Evolutionary conservation across 345 rosid genomes (phyloP).

Genomic region (Nephelium lappaceum): DNA sequence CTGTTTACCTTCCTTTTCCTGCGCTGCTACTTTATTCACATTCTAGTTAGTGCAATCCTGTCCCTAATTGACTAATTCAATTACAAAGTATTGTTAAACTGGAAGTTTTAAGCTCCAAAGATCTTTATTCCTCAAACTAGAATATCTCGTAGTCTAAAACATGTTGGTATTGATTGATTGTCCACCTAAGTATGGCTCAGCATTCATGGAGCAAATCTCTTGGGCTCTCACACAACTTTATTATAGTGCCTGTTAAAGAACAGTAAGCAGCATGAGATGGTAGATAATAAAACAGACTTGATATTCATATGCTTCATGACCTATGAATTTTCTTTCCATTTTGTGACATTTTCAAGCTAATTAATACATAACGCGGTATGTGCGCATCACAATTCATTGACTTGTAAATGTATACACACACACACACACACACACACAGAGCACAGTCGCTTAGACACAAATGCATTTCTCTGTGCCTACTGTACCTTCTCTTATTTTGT

Average conservation of each 20-base stretch:
- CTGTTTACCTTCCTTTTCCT: neutral
- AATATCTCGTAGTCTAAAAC: neutral
- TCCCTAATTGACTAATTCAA: neutral
- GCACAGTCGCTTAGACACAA: no score
- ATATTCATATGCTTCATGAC: neutral
- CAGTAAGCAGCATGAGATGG: neutral
- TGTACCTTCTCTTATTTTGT: no score
- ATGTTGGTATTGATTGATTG: neutral
- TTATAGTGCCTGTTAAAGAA: neutral
- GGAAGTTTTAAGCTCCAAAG: conserved; percentile 2
- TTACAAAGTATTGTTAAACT: neutral
- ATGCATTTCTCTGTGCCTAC: no score
- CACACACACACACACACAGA: no score
- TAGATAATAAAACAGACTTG: neutral
- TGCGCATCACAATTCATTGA: no score
- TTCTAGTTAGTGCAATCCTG: neutral
- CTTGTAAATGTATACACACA: no score
- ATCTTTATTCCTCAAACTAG: neutral
- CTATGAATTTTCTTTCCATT: neutral
- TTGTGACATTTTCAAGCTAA: neutral
- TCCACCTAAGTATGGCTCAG: neutral
- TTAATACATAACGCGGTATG: neutral
- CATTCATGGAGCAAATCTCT: no score
- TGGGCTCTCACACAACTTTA: no score
- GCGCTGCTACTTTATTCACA: neutral